Evolutionary conservation across 768 basidiomycete genomes (phyloP).

Genomic region (Macrolepiota albuminosa): DNA sequence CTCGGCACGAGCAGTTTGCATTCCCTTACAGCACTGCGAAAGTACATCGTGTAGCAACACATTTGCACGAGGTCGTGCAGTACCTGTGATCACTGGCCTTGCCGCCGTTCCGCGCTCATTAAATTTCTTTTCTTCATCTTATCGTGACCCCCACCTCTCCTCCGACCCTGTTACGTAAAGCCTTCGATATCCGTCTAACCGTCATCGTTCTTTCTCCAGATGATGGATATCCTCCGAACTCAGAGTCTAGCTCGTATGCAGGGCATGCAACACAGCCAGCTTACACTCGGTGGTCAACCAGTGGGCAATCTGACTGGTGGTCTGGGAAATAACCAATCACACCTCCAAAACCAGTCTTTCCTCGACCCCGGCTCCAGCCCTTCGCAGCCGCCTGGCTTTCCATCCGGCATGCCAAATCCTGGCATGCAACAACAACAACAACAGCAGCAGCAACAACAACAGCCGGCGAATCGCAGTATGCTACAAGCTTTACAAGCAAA

Average conservation of each 20-base stretch:
- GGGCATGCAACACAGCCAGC: constrained; percentile 30
- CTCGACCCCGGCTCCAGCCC: constrained; percentile 29
- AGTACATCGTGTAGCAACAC: constrained; percentile 8
- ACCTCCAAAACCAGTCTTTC: constrained; percentile 21
- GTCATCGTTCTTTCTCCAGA: constrained; percentile 26
- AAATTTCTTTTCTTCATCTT: constrained; percentile 12
- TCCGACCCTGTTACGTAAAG: constrained; percentile 19
- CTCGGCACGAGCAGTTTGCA: constrained; percentile 9
- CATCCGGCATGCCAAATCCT: constrained; percentile 29
- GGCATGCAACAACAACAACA: constrained; percentile 16
- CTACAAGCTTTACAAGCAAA: constrained; percentile 30
- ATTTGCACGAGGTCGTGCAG: constrained; percentile 8
- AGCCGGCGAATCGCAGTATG: constrained; percentile 26
- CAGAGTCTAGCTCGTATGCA: constrained; percentile 38
- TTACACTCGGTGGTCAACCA: constrained; percentile 33
- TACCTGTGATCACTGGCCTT: constrained; percentile 9
- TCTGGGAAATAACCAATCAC: constrained; percentile 25
- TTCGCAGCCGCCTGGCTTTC: constrained; percentile 31
- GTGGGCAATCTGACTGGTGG: constrained; percentile 27
- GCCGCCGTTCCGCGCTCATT: neutral
- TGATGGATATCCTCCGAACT: constrained; percentile 40
- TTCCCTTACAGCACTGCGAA: constrained; percentile 4
- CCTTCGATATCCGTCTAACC: constrained; percentile 14
- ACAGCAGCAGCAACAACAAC: constrained; percentile 16
- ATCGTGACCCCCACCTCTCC: constrained; percentile 14